These are phyloP conservation scores for Pythium periplocum DNA, from an alignment of 352 stramenopile genomes.

Conservation along the genomic window DNA sequence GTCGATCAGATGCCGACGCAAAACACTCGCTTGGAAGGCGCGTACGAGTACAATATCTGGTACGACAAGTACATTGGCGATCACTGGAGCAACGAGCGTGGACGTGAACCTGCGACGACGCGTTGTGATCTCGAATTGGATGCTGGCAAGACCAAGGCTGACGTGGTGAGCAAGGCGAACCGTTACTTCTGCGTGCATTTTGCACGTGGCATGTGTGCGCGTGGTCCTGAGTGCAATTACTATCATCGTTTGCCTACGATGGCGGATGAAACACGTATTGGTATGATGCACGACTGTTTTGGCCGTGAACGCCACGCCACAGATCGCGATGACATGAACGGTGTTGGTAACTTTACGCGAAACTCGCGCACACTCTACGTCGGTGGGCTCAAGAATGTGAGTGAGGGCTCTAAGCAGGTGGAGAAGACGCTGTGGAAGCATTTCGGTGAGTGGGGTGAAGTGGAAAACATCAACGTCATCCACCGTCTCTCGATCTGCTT, in stretches of 20 bases:
- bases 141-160: slow-evolving; percentile 89
- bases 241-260: slow-evolving; percentile 86
- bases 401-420: slow-evolving; percentile 42
- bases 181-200: slow-evolving; percentile 92
- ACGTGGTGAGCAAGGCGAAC: slow-evolving; percentile 81
- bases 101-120: slow-evolving; percentile 82
- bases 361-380: slow-evolving; percentile 92
- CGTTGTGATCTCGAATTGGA: slow-evolving; percentile 83
- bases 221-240: slow-evolving; percentile 88
- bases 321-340: slow-evolving; percentile 91
- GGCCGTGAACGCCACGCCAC: slow-evolving; percentile 87
- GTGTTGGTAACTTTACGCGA: slow-evolving; percentile 88
- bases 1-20: slow-evolving; percentile 83
- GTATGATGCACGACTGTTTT: slow-evolving; percentile 92
- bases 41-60: slow-evolving; percentile 95
- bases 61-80: slow-evolving; percentile 93
- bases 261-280: slow-evolving; percentile 65
- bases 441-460: slow-evolving; percentile 92
- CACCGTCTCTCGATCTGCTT: slow-evolving; percentile 89
- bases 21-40: slow-evolving; percentile 87
- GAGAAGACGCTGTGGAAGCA: slow-evolving; percentile 75
- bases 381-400: slow-evolving; percentile 66
- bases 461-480: slow-evolving; percentile 93
- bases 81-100: slow-evolving; percentile 80
- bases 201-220: slow-evolving; percentile 86